phyloP scores from a whole-genome alignment of 2,329 filamentous ascomycete species.

The Pestalotiopsis sp. region DNA sequence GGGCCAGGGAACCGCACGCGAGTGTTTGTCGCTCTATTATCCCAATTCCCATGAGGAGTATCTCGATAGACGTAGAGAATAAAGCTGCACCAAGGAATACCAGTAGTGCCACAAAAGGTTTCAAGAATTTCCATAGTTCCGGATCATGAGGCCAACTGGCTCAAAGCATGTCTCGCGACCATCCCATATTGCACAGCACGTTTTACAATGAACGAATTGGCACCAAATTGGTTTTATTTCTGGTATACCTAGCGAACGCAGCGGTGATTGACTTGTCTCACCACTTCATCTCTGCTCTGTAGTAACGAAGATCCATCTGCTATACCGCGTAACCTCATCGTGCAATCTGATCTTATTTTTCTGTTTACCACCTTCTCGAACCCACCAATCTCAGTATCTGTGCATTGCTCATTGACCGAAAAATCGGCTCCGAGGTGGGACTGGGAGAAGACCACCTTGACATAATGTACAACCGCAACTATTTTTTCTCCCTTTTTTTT shows the following conservation, averaged over 20 bases:
- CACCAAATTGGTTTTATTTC: not conserved
- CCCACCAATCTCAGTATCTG: not conserved
- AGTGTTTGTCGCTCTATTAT: no score
- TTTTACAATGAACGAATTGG: not conserved
- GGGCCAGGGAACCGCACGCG: no score
- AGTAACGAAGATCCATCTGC: not conserved
- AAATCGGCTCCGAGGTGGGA: not conserved
- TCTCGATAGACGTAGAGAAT: no score
- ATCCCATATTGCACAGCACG: not conserved
- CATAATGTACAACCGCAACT: constrained; percentile 9
- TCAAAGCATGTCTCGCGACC: no score
- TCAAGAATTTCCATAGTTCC: no score
- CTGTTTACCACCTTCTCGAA: not conserved
- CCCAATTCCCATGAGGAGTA: no score
- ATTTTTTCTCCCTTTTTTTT: constrained; percentile 6
- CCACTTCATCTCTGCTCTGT: not conserved
- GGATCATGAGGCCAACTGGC: no score
- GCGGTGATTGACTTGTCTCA: not conserved
- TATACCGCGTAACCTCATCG: not conserved
- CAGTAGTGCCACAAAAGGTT: no score
- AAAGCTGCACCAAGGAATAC: no score
- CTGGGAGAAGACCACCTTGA: not conserved
- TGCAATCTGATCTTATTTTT: not conserved
- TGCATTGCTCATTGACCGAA: not conserved
- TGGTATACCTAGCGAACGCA: not conserved